phyloP scores from a whole-genome alignment of 2,329 filamentous ascomycete genomes.

The Penicillium crustosum region DNA sequence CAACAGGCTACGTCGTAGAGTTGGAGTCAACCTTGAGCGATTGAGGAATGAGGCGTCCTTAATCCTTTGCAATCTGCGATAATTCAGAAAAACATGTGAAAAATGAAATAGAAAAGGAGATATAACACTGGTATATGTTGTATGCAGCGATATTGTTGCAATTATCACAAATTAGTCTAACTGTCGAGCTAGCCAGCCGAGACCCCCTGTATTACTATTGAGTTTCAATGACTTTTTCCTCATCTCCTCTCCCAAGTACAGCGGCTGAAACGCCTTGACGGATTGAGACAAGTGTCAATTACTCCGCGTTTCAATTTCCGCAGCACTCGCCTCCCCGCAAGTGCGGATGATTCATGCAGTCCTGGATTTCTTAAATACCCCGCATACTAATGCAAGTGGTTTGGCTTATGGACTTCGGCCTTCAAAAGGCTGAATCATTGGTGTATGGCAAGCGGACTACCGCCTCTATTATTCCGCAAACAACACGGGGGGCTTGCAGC shows the following conservation, averaged over 20 bases:
- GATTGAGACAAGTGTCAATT: constrained; percentile 1
- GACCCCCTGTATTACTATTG: not conserved
- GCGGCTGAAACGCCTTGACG: constrained; percentile 11
- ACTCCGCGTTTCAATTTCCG: not conserved
- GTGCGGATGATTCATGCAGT: not conserved
- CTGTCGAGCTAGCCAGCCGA: not conserved
- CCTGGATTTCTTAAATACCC: not conserved
- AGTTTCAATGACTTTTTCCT: not conserved
- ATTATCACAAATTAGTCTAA: too few relatives aligned
- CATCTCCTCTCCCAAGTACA: not conserved
- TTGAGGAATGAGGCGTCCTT: too few relatives aligned
- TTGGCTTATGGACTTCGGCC: not conserved
- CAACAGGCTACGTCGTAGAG: too few relatives aligned
- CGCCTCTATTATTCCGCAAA: constrained; percentile 16
- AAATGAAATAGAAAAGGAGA: too few relatives aligned
- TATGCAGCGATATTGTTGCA: too few relatives aligned
- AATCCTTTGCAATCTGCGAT: too few relatives aligned
- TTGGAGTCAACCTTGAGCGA: too few relatives aligned
- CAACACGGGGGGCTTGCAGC: constrained; percentile 14
- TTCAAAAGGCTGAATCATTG: not conserved
- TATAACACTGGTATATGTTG: too few relatives aligned
- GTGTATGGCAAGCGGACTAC: not conserved
- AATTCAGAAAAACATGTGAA: too few relatives aligned
- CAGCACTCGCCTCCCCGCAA: not conserved
- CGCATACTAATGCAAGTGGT: not conserved